phyloP scores from a whole-genome alignment of 1,139 yeast genomes.

The Diutina neorugosa region DNA sequence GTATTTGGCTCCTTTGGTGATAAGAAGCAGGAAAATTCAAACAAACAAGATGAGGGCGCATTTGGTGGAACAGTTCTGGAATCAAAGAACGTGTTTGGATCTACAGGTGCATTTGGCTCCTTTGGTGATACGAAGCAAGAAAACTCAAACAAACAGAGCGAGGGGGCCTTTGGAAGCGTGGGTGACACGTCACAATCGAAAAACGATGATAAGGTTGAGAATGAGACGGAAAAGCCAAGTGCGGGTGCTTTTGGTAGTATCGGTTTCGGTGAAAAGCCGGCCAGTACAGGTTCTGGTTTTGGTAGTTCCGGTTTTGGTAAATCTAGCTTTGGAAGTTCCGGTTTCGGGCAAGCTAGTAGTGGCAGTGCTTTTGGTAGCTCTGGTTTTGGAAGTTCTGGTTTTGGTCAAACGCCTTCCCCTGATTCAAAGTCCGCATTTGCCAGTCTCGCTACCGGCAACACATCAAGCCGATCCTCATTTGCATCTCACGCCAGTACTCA shows the following conservation, averaged over 20 bases:
- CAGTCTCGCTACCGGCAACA: not conserved
- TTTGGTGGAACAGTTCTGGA: not conserved
- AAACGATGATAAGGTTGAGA: not conserved
- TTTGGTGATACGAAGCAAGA: not conserved
- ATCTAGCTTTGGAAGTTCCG: slow-evolving; percentile 6
- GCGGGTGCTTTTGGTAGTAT: not conserved
- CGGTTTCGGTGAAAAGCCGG: not conserved
- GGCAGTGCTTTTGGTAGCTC: slow-evolving; percentile 5
- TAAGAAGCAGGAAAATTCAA: not conserved
- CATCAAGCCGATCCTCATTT: not conserved
- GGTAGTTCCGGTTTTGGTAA: slow-evolving; percentile 5
- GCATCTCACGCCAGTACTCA: not conserved
- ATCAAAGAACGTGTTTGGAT: not conserved
- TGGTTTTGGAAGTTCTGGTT: slow-evolving; percentile 5
- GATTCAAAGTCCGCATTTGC: not conserved
- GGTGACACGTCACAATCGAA: not conserved
- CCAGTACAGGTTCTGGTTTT: not conserved
- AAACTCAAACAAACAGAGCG: too few species aligned
- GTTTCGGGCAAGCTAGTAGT: not conserved
- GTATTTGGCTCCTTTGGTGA: not conserved
- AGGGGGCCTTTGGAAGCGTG: not conserved
- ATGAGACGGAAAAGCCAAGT: not conserved
- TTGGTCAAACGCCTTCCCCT: slow-evolving; percentile 2
- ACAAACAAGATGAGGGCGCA: too few species aligned
- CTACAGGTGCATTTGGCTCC: not conserved